Base-by-base conservation (phyloP, 2,329 filamentous ascomycete genomes). In the Gyromitra esculenta region DNA sequence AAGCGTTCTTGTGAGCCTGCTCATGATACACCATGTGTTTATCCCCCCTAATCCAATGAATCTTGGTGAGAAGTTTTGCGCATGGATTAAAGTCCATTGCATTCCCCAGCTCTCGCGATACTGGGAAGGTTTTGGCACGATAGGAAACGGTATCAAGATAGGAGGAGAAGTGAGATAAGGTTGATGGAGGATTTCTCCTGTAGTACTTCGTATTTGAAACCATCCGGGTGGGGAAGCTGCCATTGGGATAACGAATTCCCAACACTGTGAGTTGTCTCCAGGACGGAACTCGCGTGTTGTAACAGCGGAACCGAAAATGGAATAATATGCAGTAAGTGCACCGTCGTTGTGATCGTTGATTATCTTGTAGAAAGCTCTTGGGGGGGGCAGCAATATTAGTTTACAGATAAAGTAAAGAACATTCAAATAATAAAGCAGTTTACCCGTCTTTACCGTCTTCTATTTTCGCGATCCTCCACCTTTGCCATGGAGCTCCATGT, bases 21-120 rank as follows among this genome's bases (percentile, higher is more conserved):
- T 74, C 37, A 54, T 63, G 13, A 74, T 62, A 18, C 64, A 63
- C 72, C 72, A 69, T 18, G 52, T 60, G n/a, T 73, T 73, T 21
- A 62, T 15, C 21, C 41, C 52, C 11, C 25, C 48, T 4, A 54
- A 54, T 5, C 48, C 67, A 4, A 54, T 31, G 15, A 66, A 66
- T 5, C 4, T 35, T 13, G 62, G 43, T 6, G 25, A 25, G 39
- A 73, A 35, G 25, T 48, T 48, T n/a, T 18, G 13, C n/a, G 62
- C 45, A 9, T 73, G 52, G n/a, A 48, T 56, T 15, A 74, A 60
- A 1, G 64, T 69, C 69, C 69, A 73, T 25, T 73, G 69, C 8
- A n/a, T 57, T 13, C 18, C 48, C 69, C 56, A 74, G 25, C 48
- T 69, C 41, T 74, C 72, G 6, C 56, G 59, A 11, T 31, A 66